Evolutionary conservation across 2,329 filamentous ascomycete species (phyloP).

Genomic region (Chalara sp.): DNA sequence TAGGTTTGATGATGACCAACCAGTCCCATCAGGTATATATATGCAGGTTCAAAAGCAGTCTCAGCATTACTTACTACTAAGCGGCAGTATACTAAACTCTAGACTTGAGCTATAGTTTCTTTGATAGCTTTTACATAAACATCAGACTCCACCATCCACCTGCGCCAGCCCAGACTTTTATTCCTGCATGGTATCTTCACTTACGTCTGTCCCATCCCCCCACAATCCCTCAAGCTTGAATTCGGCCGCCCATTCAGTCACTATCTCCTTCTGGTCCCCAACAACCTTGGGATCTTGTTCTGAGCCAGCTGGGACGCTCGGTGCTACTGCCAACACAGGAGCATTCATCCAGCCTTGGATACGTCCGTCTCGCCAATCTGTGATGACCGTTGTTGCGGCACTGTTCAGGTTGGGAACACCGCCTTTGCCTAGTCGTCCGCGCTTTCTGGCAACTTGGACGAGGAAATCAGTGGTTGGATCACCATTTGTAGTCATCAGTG

Average conservation of each 20-base stretch:
- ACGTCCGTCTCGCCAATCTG: constrained; percentile 92
- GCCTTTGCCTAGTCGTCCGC: constrained; percentile 79
- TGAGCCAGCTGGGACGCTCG: constrained; percentile 26
- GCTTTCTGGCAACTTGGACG: constrained; percentile 88
- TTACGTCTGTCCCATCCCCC: constrained; percentile 51
- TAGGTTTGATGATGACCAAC: too few relatives aligned
- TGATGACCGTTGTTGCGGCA: constrained; percentile 88
- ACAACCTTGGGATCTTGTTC: constrained; percentile 37
- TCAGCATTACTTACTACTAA: too few relatives aligned
- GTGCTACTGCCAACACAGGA: constrained; percentile 54
- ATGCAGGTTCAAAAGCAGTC: too few relatives aligned
- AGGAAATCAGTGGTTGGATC: constrained; percentile 87
- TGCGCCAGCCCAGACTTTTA: constrained; percentile 6
- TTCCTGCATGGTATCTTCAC: constrained; percentile 24
- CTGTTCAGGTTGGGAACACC: constrained; percentile 83
- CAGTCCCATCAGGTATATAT: too few relatives aligned
- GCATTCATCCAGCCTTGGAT: constrained; percentile 89
- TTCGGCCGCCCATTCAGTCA: constrained; percentile 87
- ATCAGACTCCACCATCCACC: too few relatives aligned
- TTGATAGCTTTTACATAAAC: too few relatives aligned
- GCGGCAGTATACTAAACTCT: too few relatives aligned
- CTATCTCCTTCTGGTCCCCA: constrained; percentile 75
- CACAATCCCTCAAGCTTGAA: constrained; percentile 93
- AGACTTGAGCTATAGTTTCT: too few relatives aligned
- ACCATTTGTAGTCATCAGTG: constrained; percentile 63